Percentiles rank a stretch among this genome's conserved stretches.
Evolutionary conservation across 83 land plant species (phyloP).

Genomic region (Picea abies): DNA sequence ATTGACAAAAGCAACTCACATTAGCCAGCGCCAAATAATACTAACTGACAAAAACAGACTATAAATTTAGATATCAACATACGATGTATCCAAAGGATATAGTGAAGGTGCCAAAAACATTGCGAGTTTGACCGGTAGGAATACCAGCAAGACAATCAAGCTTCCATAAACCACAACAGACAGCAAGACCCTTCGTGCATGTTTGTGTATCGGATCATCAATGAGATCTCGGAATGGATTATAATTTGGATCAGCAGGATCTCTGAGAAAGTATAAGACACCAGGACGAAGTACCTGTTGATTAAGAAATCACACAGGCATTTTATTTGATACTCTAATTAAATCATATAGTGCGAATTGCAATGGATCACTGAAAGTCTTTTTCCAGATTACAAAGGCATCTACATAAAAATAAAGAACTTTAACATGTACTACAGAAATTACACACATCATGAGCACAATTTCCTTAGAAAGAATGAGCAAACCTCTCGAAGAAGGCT

Average conservation of each 20-base stretch:
- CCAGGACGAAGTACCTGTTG: slow-evolving; percentile 81
- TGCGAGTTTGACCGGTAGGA: slow-evolving; percentile 89
- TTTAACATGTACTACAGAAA: too few species aligned
- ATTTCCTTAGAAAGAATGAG: neutral
- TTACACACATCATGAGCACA: neutral
- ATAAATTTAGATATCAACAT: too few species aligned
- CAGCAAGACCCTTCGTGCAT: slow-evolving; percentile 90
- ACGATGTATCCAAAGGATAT: slow-evolving; percentile 89
- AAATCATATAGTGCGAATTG: neutral
- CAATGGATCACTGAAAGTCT: neutral
- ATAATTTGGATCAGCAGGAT: slow-evolving; percentile 99
- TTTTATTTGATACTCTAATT: neutral
- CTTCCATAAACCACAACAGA: slow-evolving; percentile 98
- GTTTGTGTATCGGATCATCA: slow-evolving; percentile 97
- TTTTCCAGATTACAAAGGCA: neutral
- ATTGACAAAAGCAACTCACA: too few species aligned
- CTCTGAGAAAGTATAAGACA: slow-evolving; percentile 86
- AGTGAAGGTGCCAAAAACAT: slow-evolving; percentile 79
- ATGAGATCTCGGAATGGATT: slow-evolving; percentile 96
- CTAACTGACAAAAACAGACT: too few species aligned
- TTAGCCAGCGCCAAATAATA: too few species aligned
- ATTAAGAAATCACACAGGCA: slow-evolving; percentile 2
- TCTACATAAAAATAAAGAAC: neutral
- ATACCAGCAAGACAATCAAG: slow-evolving; percentile 94
- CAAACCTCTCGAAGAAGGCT: slow-evolving; percentile 95